Evolutionary conservation across 2,329 filamentous ascomycete species (phyloP).

Genomic region (Epicoccum sorghinum): DNA sequence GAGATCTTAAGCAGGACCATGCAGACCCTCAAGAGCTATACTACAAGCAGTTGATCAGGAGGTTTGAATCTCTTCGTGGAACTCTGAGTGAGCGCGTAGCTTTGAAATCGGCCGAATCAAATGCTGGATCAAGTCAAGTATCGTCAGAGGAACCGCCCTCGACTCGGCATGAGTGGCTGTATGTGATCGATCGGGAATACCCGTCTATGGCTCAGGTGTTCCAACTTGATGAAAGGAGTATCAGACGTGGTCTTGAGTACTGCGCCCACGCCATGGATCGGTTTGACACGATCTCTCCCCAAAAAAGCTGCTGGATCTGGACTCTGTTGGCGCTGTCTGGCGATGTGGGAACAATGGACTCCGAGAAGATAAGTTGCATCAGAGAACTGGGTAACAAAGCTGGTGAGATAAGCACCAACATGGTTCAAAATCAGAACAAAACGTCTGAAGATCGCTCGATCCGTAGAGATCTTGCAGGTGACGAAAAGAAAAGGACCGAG

Average conservation of each 20-base stretch:
- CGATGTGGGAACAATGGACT: conserved; percentile 74
- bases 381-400: conserved; percentile 82
- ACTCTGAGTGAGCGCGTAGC: conserved; percentile 65
- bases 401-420: conserved; percentile 60
- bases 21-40: conserved; percentile 66
- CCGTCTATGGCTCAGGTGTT: conserved; percentile 59
- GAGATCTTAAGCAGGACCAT: conserved; percentile 12
- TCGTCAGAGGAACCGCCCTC: conserved; percentile 32
- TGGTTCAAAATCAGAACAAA: conserved; percentile 15
- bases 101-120: conserved; percentile 50
- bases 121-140: conserved; percentile 10
- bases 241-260: conserved; percentile 68
- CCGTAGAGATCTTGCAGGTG: not conserved
- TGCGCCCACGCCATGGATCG: conserved; percentile 67
- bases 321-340: conserved; percentile 76
- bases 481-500: not conserved
- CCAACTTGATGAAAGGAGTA: conserved; percentile 66
- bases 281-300: conserved; percentile 64
- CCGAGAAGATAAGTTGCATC: conserved; percentile 75
- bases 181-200: conserved; percentile 33
- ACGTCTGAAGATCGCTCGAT: not conserved
- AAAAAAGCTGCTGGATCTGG: conserved; percentile 85
- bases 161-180: conserved; percentile 44
- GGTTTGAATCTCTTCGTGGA: conserved; percentile 69
- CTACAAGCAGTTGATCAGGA: conserved; percentile 67